Conservation (phyloP, 225 moss, liverwort and hornwort genomes). For the Physcomitrellopsis africana region DNA sequence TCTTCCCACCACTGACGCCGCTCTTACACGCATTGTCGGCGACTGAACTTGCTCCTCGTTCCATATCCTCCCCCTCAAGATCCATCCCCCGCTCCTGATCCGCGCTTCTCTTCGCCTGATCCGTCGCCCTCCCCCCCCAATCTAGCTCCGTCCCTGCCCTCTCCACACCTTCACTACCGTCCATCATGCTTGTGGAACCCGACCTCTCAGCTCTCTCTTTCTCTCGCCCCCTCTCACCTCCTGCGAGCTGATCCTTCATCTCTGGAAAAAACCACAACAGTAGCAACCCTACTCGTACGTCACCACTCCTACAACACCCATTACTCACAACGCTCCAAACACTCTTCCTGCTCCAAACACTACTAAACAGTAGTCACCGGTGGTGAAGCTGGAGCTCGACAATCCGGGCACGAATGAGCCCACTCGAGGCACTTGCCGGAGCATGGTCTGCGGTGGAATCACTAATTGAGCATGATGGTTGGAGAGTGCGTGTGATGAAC, state of each 20-base stretch:
- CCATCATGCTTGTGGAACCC: slow-evolving; percentile 42
- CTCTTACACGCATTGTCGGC: slow-evolving; percentile 53
- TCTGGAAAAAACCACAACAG: no score
- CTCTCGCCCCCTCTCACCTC: no score
- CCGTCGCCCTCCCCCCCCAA: slow-evolving; percentile 24
- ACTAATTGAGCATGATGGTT: slow-evolving; percentile 57
- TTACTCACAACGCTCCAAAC: not conserved
- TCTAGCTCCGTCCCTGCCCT: slow-evolving; percentile 41
- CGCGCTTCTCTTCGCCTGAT: slow-evolving; percentile 32
- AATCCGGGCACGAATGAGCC: slow-evolving; percentile 18
- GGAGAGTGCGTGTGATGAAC: slow-evolving; percentile 53
- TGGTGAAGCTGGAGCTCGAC: slow-evolving; percentile 14
- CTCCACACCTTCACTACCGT: slow-evolving; percentile 30
- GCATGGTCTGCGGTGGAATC: slow-evolving; percentile 43
- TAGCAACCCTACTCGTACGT: no score
- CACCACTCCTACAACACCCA: not conserved
- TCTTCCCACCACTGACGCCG: slow-evolving; percentile 22
- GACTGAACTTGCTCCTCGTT: slow-evolving; percentile 35
- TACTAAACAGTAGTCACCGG: slow-evolving; percentile 18
- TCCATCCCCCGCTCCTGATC: slow-evolving; percentile 43
- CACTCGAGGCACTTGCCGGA: slow-evolving; percentile 32
- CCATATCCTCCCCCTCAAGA: slow-evolving; percentile 34
- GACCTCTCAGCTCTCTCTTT: no score
- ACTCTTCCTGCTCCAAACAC: no score
- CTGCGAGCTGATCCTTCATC: no score